These are phyloP conservation scores for Glonium stellatum DNA, from an alignment of 495 filamentous ascomycete genomes.

Conservation along the genomic window DNA sequence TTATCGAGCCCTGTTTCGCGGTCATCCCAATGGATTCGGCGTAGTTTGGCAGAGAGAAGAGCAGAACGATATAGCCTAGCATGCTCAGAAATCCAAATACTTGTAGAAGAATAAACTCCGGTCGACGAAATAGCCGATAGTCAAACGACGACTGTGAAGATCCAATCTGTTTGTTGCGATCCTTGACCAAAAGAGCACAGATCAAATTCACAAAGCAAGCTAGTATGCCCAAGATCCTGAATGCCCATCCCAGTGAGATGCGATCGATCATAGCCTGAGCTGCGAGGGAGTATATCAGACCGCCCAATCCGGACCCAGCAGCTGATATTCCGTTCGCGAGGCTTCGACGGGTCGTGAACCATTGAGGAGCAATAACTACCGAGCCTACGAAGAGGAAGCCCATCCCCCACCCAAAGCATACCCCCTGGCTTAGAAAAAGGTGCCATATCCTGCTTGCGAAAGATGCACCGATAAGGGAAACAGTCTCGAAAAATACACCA, in stretches of 20 bases:
- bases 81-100: slow-evolving; percentile 64
- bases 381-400: slow-evolving; percentile 70
- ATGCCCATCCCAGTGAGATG: slow-evolving; percentile 57
- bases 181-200: slow-evolving; percentile 52
- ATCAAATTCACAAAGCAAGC: slow-evolving; percentile 52
- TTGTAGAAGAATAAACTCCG: slow-evolving; percentile 57
- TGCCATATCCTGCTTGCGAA: slow-evolving; percentile 46
- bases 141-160: slow-evolving; percentile 59
- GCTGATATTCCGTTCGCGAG: slow-evolving; percentile 69
- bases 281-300: slow-evolving; percentile 49
- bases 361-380: slow-evolving; percentile 66
- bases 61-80: slow-evolving; percentile 63
- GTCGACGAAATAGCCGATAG: slow-evolving; percentile 50
- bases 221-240: slow-evolving; percentile 59
- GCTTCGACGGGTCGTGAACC: slow-evolving; percentile 64
- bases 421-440: slow-evolving; percentile 64
- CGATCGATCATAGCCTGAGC: slow-evolving; percentile 55
- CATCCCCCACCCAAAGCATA: slow-evolving; percentile 68
- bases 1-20: slow-evolving; percentile 59
- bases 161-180: slow-evolving; percentile 62
- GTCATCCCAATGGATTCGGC: slow-evolving; percentile 56
- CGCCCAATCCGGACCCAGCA: slow-evolving; percentile 68
- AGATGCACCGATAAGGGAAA: slow-evolving; percentile 42
- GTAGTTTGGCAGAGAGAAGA: slow-evolving; percentile 69
- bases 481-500: slow-evolving; percentile 40